phyloP scores from a whole-genome alignment of 2,329 filamentous ascomycete species.

The Fusarium pseudonygamai region DNA sequence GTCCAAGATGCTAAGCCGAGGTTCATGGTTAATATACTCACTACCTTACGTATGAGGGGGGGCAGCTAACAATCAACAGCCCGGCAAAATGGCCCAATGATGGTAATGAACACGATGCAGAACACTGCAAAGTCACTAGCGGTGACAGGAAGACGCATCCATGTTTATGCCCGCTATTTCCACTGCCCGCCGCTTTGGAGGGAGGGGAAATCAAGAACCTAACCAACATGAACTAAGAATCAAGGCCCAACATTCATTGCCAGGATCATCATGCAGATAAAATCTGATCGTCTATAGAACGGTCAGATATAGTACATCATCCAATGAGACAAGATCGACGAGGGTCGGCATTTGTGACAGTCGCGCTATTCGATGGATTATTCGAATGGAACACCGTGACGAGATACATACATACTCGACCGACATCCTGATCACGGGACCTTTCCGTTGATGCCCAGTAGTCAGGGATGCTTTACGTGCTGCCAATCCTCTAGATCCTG shows the following conservation, averaged over 20 bases:
- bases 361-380: not conserved
- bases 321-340: not conserved
- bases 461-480: not conserved
- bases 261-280: not conserved
- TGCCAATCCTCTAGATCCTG: not conserved
- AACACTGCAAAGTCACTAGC: not conserved
- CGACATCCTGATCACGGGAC: not conserved
- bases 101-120: not conserved
- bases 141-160: not conserved
- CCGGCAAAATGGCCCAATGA: not conserved
- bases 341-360: not conserved
- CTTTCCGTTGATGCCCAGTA: not conserved
- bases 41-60: not conserved
- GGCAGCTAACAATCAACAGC: not conserved
- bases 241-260: not conserved
- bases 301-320: not conserved
- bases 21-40: slow-evolving; percentile 1
- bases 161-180: not conserved
- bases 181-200: not conserved
- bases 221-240: not conserved
- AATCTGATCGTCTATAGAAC: not conserved
- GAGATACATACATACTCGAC: not conserved
- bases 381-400: not conserved
- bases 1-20: slow-evolving; percentile 1
- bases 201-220: not conserved